phyloP scores from a whole-genome alignment of 2,329 filamentous ascomycete species.

The Aspergillus ustus region DNA sequence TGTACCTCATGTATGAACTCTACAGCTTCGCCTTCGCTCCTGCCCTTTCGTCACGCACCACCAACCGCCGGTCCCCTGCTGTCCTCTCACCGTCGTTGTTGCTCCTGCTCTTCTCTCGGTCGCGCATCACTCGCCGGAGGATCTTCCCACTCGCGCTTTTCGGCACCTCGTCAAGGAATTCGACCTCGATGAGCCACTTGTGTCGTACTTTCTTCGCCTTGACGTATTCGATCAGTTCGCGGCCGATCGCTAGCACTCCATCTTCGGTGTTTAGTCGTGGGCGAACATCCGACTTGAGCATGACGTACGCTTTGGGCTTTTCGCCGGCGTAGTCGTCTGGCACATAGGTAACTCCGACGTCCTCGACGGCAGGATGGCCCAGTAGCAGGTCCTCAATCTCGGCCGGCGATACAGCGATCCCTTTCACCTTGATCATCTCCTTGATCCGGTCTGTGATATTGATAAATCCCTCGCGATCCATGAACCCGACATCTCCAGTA shows the following conservation, averaged over 20 bases:
- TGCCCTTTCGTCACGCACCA: constrained; percentile 19
- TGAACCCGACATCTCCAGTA: constrained; percentile 69
- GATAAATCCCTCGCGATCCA: constrained; percentile 44
- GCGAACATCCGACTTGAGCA: constrained; percentile 42
- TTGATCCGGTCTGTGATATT: constrained; percentile 64
- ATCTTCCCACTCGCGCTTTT: constrained; percentile 79
- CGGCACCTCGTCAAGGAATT: constrained; percentile 59
- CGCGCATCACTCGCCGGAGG: constrained; percentile 63
- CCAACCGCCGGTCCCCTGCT: constrained; percentile 11
- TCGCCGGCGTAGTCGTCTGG: constrained; percentile 53
- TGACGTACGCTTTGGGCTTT: constrained; percentile 62
- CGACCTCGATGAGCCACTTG: constrained; percentile 45
- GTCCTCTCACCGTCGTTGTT: no score
- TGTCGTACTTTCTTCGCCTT: constrained; percentile 66
- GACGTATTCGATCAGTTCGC: constrained; percentile 63
- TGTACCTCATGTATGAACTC: not conserved
- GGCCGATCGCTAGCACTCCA: constrained; percentile 30
- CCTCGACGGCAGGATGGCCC: constrained; percentile 60
- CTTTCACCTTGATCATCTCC: constrained; percentile 72
- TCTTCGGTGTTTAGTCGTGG: constrained; percentile 1
- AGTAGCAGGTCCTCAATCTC: constrained; percentile 68
- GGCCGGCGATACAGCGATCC: constrained; percentile 60
- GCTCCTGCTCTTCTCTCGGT: constrained; percentile 29
- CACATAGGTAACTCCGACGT: constrained; percentile 56
- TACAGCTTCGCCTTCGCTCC: constrained; percentile 23